phyloP scores from a whole-genome alignment of 306 rosid genomes.

The Crataegus laevigata region DNA sequence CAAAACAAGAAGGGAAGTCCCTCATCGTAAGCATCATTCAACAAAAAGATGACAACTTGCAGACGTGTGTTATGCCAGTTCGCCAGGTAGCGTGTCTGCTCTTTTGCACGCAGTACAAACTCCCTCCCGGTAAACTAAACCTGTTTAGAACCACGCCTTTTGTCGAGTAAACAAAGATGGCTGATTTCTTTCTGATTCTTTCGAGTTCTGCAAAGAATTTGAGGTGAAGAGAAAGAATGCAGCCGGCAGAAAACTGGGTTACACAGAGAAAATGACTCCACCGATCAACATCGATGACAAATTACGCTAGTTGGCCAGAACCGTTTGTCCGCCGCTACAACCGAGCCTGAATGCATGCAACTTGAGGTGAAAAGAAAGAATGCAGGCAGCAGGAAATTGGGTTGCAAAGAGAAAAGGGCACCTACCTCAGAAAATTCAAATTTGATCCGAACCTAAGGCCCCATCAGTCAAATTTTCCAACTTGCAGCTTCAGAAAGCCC shows the following conservation, averaged over 20 bases:
- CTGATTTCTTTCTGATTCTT: conserved; percentile 2
- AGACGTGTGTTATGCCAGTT: background rate
- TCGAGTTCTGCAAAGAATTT: conserved; percentile 3
- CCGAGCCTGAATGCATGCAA: no score
- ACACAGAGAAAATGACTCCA: background rate
- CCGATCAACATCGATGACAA: no score
- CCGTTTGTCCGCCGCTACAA: no score
- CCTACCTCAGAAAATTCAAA: conserved; percentile 8
- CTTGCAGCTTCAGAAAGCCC: conserved; percentile 22
- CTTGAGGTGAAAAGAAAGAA: background rate
- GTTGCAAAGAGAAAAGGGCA: background rate
- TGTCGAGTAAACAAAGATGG: background rate
- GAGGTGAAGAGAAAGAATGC: background rate
- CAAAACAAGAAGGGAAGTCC: conserved; percentile 93
- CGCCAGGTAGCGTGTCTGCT: background rate
- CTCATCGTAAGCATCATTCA: conserved; percentile 34
- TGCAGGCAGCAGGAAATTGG: background rate
- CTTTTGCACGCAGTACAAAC: background rate
- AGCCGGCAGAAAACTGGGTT: background rate
- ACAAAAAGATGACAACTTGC: background rate
- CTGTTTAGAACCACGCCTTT: background rate
- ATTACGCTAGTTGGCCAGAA: no score
- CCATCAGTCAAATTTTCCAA: conserved; percentile 13
- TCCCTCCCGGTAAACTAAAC: background rate
- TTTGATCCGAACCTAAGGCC: conserved; percentile 2